Percentiles rank a stretch among this genome's conserved stretches.
Conservation (phyloP, 164 flowering plant species). For the Taxillus chinensis region DNA sequence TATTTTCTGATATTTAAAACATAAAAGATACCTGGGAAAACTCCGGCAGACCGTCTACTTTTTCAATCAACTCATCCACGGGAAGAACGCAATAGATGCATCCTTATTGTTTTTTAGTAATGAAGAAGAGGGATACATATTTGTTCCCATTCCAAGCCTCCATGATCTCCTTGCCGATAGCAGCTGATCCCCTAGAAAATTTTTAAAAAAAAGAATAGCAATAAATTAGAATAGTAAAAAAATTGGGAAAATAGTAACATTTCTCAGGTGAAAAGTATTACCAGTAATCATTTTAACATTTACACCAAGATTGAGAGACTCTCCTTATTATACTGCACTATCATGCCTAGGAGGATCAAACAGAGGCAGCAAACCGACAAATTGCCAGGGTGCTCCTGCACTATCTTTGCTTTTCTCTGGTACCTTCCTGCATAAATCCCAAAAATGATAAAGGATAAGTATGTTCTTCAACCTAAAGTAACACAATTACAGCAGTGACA, state of each 20-base stretch:
- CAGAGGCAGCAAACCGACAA: slow-evolving; percentile 5
- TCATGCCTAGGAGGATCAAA: slow-evolving; percentile 6
- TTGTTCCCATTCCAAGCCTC: slow-evolving; percentile 42
- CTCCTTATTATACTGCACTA: slow-evolving; percentile 3
- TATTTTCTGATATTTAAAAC: too few species aligned
- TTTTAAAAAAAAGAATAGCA: background rate
- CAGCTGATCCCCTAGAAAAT: slow-evolving; percentile 9
- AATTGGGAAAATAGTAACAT: background rate
- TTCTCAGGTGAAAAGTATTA: background rate
- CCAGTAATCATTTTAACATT: slow-evolving; percentile 3
- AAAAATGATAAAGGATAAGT: background rate
- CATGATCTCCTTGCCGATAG: slow-evolving; percentile 40
- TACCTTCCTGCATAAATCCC: background rate
- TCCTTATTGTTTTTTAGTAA: slow-evolving; percentile 32
- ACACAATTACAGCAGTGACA: background rate
- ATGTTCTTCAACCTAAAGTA: background rate
- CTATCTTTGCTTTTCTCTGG: slow-evolving; percentile 1
- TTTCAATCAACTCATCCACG: slow-evolving; percentile 41
- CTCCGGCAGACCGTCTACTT: slow-evolving; percentile 43
- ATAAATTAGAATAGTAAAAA: background rate
- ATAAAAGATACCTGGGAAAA: slow-evolving; percentile 23
- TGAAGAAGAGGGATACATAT: slow-evolving; percentile 41
- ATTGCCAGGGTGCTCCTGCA: background rate
- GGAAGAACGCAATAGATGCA: slow-evolving; percentile 30
- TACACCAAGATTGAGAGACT: slow-evolving; percentile 3